Evolutionary conservation across 2,329 filamentous ascomycete genomes (phyloP).

Genomic region (Knufia petricola): DNA sequence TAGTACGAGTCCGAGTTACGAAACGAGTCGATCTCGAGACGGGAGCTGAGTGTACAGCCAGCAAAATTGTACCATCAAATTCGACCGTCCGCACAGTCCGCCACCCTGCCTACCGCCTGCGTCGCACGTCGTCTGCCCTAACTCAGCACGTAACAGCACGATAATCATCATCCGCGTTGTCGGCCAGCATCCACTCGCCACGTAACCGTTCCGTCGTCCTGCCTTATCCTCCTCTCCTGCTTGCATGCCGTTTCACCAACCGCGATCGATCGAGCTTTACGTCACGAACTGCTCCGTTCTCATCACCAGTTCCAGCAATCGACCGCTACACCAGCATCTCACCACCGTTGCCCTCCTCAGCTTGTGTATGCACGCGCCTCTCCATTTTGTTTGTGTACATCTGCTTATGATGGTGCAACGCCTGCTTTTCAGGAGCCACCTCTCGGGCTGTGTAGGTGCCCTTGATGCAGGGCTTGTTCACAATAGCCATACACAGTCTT

Average conservation of each 20-base stretch:
- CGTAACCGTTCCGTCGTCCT: not conserved
- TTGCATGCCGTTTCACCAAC: not conserved
- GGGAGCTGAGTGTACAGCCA: not conserved
- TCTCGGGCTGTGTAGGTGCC: not conserved
- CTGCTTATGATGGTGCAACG: not conserved
- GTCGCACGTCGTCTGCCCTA: not conserved
- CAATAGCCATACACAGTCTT: not conserved
- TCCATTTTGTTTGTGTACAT: not conserved
- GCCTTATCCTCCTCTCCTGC: not conserved
- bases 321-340: not conserved
- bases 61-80: not conserved
- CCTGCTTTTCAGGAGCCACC: not conserved
- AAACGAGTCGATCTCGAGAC: conserved; percentile 7
- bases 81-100: not conserved
- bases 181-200: not conserved
- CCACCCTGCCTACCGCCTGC: not conserved
- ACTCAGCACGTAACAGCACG: not conserved
- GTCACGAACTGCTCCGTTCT: not conserved
- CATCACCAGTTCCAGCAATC: not conserved
- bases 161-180: not conserved
- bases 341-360: not conserved
- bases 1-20: conserved; percentile 7
- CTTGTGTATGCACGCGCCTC: not conserved
- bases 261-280: not conserved
- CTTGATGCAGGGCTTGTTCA: conserved; percentile 1